Evolutionary conservation across 2,329 filamentous ascomycete genomes (phyloP).

Genomic region (Aspergillus hortae): DNA sequence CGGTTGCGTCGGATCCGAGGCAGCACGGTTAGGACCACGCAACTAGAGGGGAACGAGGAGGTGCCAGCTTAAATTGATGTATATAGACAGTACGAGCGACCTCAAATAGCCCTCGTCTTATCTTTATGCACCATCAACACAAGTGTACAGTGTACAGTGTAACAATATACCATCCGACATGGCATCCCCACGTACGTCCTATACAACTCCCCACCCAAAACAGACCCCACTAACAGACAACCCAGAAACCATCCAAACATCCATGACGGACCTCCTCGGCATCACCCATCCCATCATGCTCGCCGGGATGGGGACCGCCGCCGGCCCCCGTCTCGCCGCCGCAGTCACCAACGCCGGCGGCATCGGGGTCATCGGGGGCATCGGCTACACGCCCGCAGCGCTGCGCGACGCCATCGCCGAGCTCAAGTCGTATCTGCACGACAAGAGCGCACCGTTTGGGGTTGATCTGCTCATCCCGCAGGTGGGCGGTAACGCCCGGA

Average conservation of each 20-base stretch:
- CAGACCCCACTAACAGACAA: too few species aligned
- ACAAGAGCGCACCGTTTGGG: slow-evolving; percentile 21
- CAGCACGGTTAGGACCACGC: too few species aligned
- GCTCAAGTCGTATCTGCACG: slow-evolving; percentile 60
- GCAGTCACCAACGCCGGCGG: slow-evolving; percentile 97
- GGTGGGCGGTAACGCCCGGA: slow-evolving; percentile 88
- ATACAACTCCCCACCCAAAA: too few species aligned
- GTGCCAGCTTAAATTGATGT: too few species aligned
- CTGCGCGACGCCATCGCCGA: slow-evolving; percentile 90
- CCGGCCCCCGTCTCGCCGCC: slow-evolving; percentile 90
- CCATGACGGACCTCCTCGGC: slow-evolving; percentile 90
- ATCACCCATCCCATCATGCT: slow-evolving; percentile 96
- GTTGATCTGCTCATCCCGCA: slow-evolving; percentile 72
- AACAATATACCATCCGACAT: too few species aligned
- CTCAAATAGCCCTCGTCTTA: too few species aligned
- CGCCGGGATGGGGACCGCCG: slow-evolving; percentile 98
- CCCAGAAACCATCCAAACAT: slow-evolving; percentile 55
- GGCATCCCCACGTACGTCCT: too few species aligned
- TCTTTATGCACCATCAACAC: too few species aligned
- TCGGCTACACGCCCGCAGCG: slow-evolving; percentile 93
- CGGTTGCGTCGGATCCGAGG: too few species aligned
- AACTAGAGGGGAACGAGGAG: too few species aligned
- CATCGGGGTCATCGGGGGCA: slow-evolving; percentile 91
- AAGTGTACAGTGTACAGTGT: too few species aligned
- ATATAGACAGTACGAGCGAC: too few species aligned